Percentiles rank a stretch among this genome's conserved stretches.
Conservation (phyloP, 164 flowering plant species). For the Buxus sempervirens region DNA sequence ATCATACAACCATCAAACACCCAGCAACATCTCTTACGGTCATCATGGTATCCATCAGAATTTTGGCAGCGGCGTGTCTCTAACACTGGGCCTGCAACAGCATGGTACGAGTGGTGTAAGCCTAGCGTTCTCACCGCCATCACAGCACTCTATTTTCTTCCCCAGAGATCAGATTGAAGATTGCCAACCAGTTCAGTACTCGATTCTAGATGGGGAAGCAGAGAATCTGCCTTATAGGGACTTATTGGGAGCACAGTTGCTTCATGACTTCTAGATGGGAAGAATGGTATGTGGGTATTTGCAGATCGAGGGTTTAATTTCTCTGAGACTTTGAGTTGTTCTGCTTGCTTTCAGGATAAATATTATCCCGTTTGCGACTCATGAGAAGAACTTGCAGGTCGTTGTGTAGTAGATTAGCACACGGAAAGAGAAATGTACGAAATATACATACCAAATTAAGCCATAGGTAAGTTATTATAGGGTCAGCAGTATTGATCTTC, state of each 20-base stretch:
- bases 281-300: no score
- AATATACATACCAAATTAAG: no score
- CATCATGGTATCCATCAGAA: constrained; percentile 25
- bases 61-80: constrained; percentile 54
- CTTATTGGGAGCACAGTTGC: constrained; percentile 84
- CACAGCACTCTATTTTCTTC: constrained; percentile 55
- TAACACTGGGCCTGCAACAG: constrained; percentile 85
- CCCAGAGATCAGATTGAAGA: constrained; percentile 59
- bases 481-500: no score
- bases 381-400: no score
- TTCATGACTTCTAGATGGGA: constrained; percentile 67
- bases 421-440: no score
- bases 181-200: constrained; percentile 58
- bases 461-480: no score
- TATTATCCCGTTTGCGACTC: no score
- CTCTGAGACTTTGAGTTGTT: no score
- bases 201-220: constrained; percentile 60
- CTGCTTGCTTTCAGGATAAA: no score
- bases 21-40: constrained; percentile 21
- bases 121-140: constrained; percentile 51
- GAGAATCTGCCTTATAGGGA: constrained; percentile 73
- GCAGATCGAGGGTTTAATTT: no score
- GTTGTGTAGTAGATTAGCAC: no score
- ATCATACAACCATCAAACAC: constrained; percentile 38
- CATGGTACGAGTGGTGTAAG: constrained; percentile 57